Base-by-base conservation (phyloP, 2,329 filamentous ascomycete species). In the Aspergillus clavatus region DNA sequence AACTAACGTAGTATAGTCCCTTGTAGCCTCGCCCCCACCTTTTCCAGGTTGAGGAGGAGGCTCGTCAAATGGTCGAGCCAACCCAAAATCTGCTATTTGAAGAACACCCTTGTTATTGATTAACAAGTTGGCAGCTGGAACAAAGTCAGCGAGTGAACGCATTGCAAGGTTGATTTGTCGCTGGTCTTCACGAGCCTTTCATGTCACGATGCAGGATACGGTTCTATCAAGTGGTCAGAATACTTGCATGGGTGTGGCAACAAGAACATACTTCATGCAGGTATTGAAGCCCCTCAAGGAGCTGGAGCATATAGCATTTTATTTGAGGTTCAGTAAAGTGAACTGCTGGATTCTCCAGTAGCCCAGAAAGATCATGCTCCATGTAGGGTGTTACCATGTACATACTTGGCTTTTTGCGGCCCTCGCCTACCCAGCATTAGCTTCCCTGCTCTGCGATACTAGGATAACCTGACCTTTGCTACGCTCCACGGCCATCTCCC, bases 331-430 rank as follows among this genome's bases (percentile, higher is more conserved):
- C 84, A 39, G 86, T 87, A 60, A 98, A 91, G 31, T 81, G 80
- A 29, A 98, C 90, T 5, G 84, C 83, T 7, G 91, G 91, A 59
- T 98, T 98, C 67, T 97, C 93, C 59, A 98, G 82, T 23, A 98
- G 81, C 36, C 93, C 93, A 7, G 91, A 95, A n/a, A 98, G 79
- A 70, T 98, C 93, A 70, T 98, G 93, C 59, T 97, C 90, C 89
- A 97, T 96, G 68, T 98, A 98, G 5, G 91, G 93, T 36, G 85
- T 96, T 41, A 95, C 91, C 93, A 98, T 98, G 71, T 97, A 97
- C 76, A 98, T 89, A 57, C 90, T 90, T 60, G 67, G 76, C 70
- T 72, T 79, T 68, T 87, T 89, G 56, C 84, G 80, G 68, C 88
- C 87, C 64, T 91, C 86, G 57, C 80, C 82, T 84, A 59, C 40